Base-by-base conservation (phyloP, 371 early-diverging fungal genomes). In the Umbelopsis sp. region DNA sequence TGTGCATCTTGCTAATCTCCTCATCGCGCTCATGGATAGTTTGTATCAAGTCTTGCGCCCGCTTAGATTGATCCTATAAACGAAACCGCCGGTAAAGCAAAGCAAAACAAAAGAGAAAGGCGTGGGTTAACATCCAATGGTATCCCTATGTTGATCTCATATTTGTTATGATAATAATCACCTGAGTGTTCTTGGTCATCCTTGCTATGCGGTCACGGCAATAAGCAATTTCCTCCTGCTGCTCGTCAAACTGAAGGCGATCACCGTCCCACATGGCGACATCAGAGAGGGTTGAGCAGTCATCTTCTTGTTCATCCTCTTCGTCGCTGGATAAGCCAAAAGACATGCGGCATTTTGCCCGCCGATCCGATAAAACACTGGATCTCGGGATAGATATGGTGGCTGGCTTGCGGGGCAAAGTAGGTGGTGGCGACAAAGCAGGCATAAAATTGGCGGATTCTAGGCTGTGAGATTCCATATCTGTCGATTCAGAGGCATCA, bases 171-270 rank as follows among this genome's bases (percentile, higher is more conserved):
- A 57, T 57, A 8, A n/a, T 57, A 32, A 14, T 57, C 35, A 57
- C 57, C 57, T 57, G 57, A 57, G 32, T 57, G 4, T 18, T 57
- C 57, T 57, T 57, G 32, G 57, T 35, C 57, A 57, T 57, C 35
- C 57, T 57, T 57, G 35, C 37, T 57, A 57, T 57, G 29, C 57
- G 22, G 18, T 57, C 57, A 35, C 57, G 57, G 35, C 57, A 57
- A 12, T 35, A 35, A 2, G 35, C 29, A 16, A 57, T n/a, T 35
- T 57, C 57, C 57, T 57, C 57, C 35, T 57, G 57, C 35, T 57
- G 57, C 57, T 57, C 57, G 11, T 57, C 35, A 12, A 35, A 35
- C 29, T 57, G 29, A 2, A 57, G 57, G 35, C 22, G 57, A 18
- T 57, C 57, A 11, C 16, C 35, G 35, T 57, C 57, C 35, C 18